Percentiles rank a stretch among this genome's conserved stretches.
These are phyloP conservation scores for Beauveria brongniartii DNA, from an alignment of 2,329 filamentous ascomycete genomes.

Conservation along the genomic window DNA sequence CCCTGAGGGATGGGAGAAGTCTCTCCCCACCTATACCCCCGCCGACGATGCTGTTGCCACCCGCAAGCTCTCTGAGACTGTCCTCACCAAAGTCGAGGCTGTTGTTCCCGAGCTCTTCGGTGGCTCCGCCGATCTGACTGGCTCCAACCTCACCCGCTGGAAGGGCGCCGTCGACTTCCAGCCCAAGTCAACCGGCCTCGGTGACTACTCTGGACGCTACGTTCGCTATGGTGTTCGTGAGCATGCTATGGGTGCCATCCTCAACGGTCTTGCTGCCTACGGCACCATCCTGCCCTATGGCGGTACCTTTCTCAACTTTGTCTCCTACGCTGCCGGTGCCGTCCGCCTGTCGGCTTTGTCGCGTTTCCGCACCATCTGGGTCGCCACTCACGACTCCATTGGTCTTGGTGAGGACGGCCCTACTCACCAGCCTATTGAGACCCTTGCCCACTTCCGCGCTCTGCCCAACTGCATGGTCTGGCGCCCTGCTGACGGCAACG, in stretches of 20 bases:
- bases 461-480: constrained; percentile 99
- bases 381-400: constrained; percentile 98
- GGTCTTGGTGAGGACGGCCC: constrained; percentile 98
- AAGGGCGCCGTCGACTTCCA: constrained; percentile 98
- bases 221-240: constrained; percentile 88
- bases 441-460: constrained; percentile 94
- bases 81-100: constrained; percentile 79
- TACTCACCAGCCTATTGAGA: constrained; percentile 99
- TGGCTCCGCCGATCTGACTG: constrained; percentile 94
- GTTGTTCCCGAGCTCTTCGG: constrained; percentile 85
- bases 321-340: constrained; percentile 92
- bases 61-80: constrained; percentile 91
- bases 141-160: constrained; percentile 98
- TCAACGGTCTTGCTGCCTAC: constrained; percentile 93
- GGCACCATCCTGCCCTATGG: constrained; percentile 89
- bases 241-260: constrained; percentile 85
- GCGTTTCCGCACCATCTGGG: constrained; percentile 84
- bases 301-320: constrained; percentile 99
- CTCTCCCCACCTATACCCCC: constrained; percentile 82
- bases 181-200: constrained; percentile 75
- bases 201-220: constrained; percentile 86
- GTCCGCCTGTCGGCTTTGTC: constrained; percentile 91
- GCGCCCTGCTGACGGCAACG: constrained; percentile 97
- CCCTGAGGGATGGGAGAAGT: constrained; percentile 94
- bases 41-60: constrained; percentile 79